These are phyloP conservation scores for Orbilia oligospora DNA, from an alignment of 2,329 filamentous ascomycete species.

Conservation along the genomic window DNA sequence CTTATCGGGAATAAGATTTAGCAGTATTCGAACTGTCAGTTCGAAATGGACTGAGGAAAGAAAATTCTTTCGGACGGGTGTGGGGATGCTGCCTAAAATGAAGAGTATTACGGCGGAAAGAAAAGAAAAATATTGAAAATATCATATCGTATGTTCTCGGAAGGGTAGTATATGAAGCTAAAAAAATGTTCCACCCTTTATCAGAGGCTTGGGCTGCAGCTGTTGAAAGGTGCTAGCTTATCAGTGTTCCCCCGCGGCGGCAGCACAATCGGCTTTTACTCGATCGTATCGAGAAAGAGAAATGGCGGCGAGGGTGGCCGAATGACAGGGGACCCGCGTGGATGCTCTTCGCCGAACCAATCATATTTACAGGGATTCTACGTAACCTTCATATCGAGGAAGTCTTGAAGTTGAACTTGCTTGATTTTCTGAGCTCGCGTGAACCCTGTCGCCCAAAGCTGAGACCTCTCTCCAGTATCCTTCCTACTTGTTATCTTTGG, in stretches of 20 bases:
- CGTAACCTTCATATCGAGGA: slow-evolving; percentile 15
- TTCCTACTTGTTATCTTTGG: slow-evolving; percentile 48
- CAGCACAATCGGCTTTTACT: slow-evolving; percentile 41
- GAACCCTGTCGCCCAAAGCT: slow-evolving; percentile 48
- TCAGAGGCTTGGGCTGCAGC: slow-evolving; percentile 3
- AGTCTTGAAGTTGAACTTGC: slow-evolving; percentile 22
- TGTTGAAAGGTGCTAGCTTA: slow-evolving; percentile 23
- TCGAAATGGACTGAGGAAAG: slow-evolving; percentile 7
- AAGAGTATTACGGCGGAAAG: not conserved
- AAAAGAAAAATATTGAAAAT: not conserved
- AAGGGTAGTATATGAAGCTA: not conserved
- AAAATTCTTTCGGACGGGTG: slow-evolving; percentile 23
- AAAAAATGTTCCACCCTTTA: slow-evolving; percentile 11
- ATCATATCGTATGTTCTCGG: slow-evolving; percentile 15
- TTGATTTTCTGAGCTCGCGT: slow-evolving; percentile 49
- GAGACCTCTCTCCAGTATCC: slow-evolving; percentile 33
- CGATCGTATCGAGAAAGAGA: slow-evolving; percentile 60
- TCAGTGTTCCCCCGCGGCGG: slow-evolving; percentile 53
- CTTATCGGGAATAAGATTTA: not conserved
- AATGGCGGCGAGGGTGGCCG: slow-evolving; percentile 30
- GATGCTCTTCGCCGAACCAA: slow-evolving; percentile 59
- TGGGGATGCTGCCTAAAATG: slow-evolving; percentile 24
- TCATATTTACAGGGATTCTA: slow-evolving; percentile 37
- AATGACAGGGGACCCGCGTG: slow-evolving; percentile 45
- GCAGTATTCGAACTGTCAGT: not conserved